Percentiles rank a stretch among this genome's conserved stretches.
Conservation (phyloP, 108 stramenopile species). For the Nitzschia sp. region DNA sequence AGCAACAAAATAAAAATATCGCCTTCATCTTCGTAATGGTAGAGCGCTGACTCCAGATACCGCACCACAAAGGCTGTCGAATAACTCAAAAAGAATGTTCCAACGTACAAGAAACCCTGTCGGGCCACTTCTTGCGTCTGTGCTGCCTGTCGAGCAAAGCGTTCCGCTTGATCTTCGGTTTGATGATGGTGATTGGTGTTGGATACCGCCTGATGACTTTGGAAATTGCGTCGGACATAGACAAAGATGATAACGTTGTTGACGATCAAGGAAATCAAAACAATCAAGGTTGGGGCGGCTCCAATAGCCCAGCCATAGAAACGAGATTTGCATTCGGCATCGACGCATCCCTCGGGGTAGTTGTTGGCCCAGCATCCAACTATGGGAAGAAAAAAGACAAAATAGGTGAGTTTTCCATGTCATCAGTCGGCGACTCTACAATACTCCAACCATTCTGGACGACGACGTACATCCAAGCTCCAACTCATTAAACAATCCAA, state of each 20-base stretch:
- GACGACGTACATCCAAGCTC: not conserved
- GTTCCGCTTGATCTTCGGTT: not conserved
- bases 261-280: constrained; percentile 5
- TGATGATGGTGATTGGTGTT: not conserved
- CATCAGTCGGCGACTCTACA: not conserved
- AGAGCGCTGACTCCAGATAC: constrained; percentile 25
- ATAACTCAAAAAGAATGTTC: constrained; percentile 19
- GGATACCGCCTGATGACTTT: not conserved
- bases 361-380: constrained; percentile 15
- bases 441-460: too few relatives aligned
- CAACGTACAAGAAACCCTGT: constrained; percentile 31
- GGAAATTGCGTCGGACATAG: constrained; percentile 4
- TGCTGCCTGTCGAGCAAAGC: not conserved
- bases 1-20: constrained; percentile 32
- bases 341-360: constrained; percentile 18
- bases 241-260: constrained; percentile 17
- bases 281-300: constrained; percentile 1
- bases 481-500: constrained; percentile 16
- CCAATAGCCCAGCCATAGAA: constrained; percentile 1
- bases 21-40: constrained; percentile 8
- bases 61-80: constrained; percentile 4
- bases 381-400: not conserved
- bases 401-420: not conserved
- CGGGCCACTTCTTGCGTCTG: constrained; percentile 18
- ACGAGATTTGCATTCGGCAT: constrained; percentile 5